phyloP scores from a whole-genome alignment of 768 basidiomycete genomes.

The Amanita jacksonii region DNA sequence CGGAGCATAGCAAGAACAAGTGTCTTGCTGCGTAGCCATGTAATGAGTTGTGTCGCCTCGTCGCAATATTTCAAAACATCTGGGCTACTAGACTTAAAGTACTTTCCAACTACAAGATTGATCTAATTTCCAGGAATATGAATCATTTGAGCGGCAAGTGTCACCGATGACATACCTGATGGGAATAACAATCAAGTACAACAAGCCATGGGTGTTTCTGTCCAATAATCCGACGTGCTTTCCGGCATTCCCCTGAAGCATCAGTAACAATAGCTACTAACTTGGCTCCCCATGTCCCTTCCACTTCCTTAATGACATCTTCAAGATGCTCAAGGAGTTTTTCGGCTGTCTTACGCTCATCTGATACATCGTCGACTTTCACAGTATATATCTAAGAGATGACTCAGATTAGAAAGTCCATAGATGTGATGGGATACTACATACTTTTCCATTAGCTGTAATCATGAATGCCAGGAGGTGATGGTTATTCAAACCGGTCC shows the following conservation, averaged over 20 bases:
- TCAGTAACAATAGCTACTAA: constrained; percentile 24
- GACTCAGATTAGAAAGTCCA: constrained; percentile 2
- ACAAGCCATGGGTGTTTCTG: constrained; percentile 17
- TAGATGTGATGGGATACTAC: neutral
- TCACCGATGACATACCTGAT: constrained; percentile 10
- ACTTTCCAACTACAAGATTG: constrained; percentile 31
- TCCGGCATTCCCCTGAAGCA: constrained; percentile 26
- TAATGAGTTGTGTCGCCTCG: constrained; percentile 26
- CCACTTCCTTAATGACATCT: constrained; percentile 12
- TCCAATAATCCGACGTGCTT: constrained; percentile 14
- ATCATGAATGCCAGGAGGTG: constrained; percentile 27
- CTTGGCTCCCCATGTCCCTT: constrained; percentile 17
- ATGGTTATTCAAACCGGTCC: constrained; percentile 26
- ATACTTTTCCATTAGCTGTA: constrained; percentile 14
- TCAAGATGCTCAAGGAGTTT: constrained; percentile 18
- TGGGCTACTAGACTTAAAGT: constrained; percentile 19
- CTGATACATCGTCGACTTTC: constrained; percentile 21
- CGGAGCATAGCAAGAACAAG: constrained; percentile 21
- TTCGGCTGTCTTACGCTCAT: constrained; percentile 21
- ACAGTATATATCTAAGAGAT: constrained; percentile 21
- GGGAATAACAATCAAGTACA: constrained; percentile 23
- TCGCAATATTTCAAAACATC: constrained; percentile 14
- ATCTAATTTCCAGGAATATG: constrained; percentile 16
- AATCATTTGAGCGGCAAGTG: neutral
- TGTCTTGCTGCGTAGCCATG: constrained; percentile 29